Base-by-base conservation (phyloP, 352 stramenopile species). In the Phytophthora lateralis region DNA sequence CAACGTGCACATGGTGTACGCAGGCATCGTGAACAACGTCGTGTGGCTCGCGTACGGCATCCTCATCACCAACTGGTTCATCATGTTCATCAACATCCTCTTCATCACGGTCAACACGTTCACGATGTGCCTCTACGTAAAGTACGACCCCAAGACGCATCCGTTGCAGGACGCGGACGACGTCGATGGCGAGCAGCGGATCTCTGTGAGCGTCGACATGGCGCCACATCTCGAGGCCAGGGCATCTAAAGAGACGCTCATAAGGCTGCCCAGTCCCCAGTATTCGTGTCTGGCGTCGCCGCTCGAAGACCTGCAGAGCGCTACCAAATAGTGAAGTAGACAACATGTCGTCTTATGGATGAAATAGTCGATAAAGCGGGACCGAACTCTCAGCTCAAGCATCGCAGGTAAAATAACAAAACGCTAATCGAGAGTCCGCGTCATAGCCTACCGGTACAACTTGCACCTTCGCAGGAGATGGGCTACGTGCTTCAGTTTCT, bases 31-130 rank as follows among this genome's bases (percentile, higher is more conserved):
- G 21, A 84, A 81, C 64, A 82, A 74, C 55, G 64, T 73, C 7
- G 69, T 83, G 6, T 88, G 78, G 78, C 55, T 85, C 29, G 68
- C 74, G 32, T 85, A 80, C 51, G 76, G 75, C 29, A 44, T 46
- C 6, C 35, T 76, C 20, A 66, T 70, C 38, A 18, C 44, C 20
- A 73, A 76, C 55, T 73, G 58, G 63, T 66, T 77, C 44, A 67
- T 73, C 54, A 73, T 76, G 29, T 71, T 63, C 43, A 70, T 67
- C 43, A 76, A 76, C 49, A 67, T 64, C 32, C 64, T 76, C 59
- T 76, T 67, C 53, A 60, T 76, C 30, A 42, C 63, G 10, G 63
- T 76, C 38, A 68, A 42, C 44, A 68, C 60, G 14, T 67, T 66
- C 39, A 72, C 63, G 6, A 10, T 76, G 44, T 76, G 70, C 50